Evolutionary conservation across 768 basidiomycete species (phyloP), one percentile per base, ranked within the genome.

Genomic region (Mycena vulgaris): DNA sequence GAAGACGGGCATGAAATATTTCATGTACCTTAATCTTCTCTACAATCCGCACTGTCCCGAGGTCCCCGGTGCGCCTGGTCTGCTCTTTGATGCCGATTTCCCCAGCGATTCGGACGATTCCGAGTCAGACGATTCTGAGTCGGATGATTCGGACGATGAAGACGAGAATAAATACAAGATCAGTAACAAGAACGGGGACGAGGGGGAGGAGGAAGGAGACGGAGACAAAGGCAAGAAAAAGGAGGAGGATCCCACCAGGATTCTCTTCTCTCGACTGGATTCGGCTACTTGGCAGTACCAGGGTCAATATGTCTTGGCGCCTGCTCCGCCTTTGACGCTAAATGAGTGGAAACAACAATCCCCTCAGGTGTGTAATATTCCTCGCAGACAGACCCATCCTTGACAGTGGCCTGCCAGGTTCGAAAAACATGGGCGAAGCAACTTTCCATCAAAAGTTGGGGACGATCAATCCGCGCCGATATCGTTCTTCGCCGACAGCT

Each of bases 11-110:
- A 42, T 77, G 51, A 45, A 77, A 8, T 76, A 82, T 30, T 84
- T 83, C 62, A 77, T 80, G 77, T 85, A 77, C 64, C 70, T 79
- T 0, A 80, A 79, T 57, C 73, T 80, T 1, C 52, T 66, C 2
- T 78, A 75, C 45, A 80, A 84, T 45, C 82, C 83, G 2, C 74
- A 82, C 25, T 83, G 78, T 13, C 85, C 83, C 2, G 68, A 80
- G 58, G 45, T 79, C 17, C 81, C 83, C 0, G 83, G 84, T 0
- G 76, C 77, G 0, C 78, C 78, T 0, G 84, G 84, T 0, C 64
- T 86, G 0, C 80, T 72, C 62, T 82, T 83, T 35, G 6, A 62
- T 25, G 52, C 59, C 14, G 5, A 3, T 5, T 56, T n/a, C n/a
- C 11, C 23, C 19, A 11, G 28, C 2, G 64, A 45, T 3, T 23